Base-by-base conservation (phyloP, 371 early-diverging fungal species). In the Rhizopus arrhizus region DNA sequence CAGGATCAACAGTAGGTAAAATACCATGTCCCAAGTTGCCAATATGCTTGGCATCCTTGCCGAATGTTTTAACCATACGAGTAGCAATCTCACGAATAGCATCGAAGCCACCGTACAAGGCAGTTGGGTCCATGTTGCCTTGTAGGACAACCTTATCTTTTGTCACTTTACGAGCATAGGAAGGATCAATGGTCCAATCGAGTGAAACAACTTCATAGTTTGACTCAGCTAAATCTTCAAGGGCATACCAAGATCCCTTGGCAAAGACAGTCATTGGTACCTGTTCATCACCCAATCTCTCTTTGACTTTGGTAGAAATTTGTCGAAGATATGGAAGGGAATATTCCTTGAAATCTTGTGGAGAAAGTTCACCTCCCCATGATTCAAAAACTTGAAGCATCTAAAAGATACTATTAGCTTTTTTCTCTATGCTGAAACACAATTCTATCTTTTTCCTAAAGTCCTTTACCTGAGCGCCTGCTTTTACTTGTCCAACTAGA, bases 1-100 rank as follows among this genome's bases (percentile, higher is more conserved):
- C 91, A 6, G 90, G 90, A 58, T 86, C 85, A 55, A 90, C 90
- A 13, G 79, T 78, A 9, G 92, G 93, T 61, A 89, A 74, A 74
- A 95, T 95, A 35, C 99, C 99, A 72, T 98, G 99, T 28, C 99
- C 99, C 56, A 98, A 75, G 66, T 98, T 98, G 48, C 90, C 96
- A 72, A 97, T 95, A 61, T 96, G 94, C 35, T 81, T 75, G 10
- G 77, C 66, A 52, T 78, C 80, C 51, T 74, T 77, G 15, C 91
- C 91, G 74, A 98, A 97, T n/a, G 68, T 85, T 40, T 82, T 73
- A 16, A 97, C 78, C 97, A 98, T 97, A 36, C 74, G 80, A 55
- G 80, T 78, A 12, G 93, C 93, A 31, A 84, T 80, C 32, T 78
- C 76, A 22, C 88, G 75, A 64, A 98, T 94, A 11, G 82, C 80